Base-by-base conservation (phyloP, 495 filamentous ascomycete species). In the Penicillium egyptiacum region DNA sequence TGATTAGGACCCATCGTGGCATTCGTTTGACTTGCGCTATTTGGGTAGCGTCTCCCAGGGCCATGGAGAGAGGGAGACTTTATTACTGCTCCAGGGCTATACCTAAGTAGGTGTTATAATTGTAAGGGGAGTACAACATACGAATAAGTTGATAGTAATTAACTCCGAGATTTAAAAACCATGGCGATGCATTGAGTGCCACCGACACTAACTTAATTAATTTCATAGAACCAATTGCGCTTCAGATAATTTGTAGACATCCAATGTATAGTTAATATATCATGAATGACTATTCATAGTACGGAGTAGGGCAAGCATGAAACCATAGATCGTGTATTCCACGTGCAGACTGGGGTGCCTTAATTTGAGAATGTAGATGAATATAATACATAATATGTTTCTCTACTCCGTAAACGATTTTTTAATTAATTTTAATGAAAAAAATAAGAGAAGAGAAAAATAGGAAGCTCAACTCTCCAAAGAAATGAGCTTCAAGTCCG, bases 401-500 rank as follows among this genome's bases (percentile, higher is more conserved):
- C n/a, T n/a, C n/a, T n/a, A n/a, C n/a, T n/a, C n/a, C n/a, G n/a
- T n/a, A n/a, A n/a, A n/a, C n/a, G n/a, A n/a, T n/a, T n/a, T n/a
- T n/a, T n/a, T n/a, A n/a, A n/a, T n/a, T n/a, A n/a, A n/a, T n/a
- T n/a, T n/a, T n/a, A n/a, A n/a, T n/a, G n/a, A n/a, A n/a, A 16
- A 39, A 17, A 39, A 37, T n/a, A 37, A 37, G 16, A 17, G 8
- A 40, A 40, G 17, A 42, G 19, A 51, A 23, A 12, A 49, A 30
- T 14, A 31, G 25, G 8, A 37, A 41, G 50, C 48, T 33, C 51
- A 43, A 37, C 14, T 45, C 6, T 9, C 28, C 19, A 54, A 30
- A 20, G 42, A 54, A 54, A 46, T 54, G 52, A 51, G 49, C 45
- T 48, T 48, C 45, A 48, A n/a, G 5, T 39, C 53, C 41, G 40